These are phyloP conservation scores for Adansonia grandidieri DNA, from an alignment of 441 rosid species.

Conservation along the genomic window DNA sequence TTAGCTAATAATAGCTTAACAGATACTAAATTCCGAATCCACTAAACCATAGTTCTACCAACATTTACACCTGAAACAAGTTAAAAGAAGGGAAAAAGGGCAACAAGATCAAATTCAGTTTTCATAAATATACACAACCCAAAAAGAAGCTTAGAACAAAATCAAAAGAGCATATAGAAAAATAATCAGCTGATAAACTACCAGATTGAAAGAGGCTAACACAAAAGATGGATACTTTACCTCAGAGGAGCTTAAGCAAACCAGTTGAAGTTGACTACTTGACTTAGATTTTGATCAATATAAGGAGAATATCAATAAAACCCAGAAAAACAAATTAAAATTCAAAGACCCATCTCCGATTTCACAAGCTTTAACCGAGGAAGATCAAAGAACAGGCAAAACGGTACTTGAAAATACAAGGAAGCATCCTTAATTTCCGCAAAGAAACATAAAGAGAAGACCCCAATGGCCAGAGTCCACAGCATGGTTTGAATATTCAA, in stretches of 20 bases:
- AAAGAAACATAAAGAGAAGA: constrained; percentile 12
- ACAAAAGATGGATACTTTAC: not conserved
- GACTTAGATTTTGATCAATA: constrained; percentile 22
- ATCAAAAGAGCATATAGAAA: not conserved
- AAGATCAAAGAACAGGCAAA: constrained; percentile 23
- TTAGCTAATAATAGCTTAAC: not conserved
- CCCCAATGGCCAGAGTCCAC: not conserved
- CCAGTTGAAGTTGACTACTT: constrained; percentile 21
- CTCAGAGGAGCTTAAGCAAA: not conserved
- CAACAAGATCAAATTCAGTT: constrained; percentile 6
- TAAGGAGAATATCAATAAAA: not conserved
- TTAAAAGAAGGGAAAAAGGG: not conserved
- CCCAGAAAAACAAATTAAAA: not conserved
- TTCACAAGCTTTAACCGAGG: not conserved
- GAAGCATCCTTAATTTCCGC: constrained; percentile 23
- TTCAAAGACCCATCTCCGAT: constrained; percentile 26
- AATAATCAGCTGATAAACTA: constrained; percentile 14
- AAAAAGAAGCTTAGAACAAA: constrained; percentile 9
- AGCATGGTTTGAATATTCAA: constrained; percentile 16
- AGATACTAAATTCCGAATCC: not conserved
- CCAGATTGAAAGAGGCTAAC: not conserved
- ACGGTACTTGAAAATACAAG: constrained; percentile 10
- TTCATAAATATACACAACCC: constrained; percentile 16
- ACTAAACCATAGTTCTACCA: constrained; percentile 18
- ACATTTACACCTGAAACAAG: constrained; percentile 41